phyloP scores from a whole-genome alignment of 2,329 filamentous ascomycete genomes.

The Chaetothyriales sp. region DNA sequence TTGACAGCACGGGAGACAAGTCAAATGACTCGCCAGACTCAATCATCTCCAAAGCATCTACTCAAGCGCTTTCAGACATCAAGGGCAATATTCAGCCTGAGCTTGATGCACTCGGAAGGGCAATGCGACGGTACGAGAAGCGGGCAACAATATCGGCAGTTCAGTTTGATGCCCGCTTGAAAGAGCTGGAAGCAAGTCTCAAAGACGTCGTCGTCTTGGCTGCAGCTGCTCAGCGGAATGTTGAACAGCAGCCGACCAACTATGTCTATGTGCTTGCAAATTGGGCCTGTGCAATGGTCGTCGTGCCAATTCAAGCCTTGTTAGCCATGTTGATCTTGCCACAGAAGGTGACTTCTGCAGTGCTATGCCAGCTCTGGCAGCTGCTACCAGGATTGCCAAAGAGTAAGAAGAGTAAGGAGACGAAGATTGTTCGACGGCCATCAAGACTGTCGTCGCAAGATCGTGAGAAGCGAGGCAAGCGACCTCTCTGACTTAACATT shows the following conservation, averaged over 20 bases:
- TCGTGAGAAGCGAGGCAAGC: constrained; percentile 6
- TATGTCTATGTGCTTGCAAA: constrained; percentile 22
- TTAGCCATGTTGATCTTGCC: constrained; percentile 22
- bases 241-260: constrained; percentile 15
- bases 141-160: constrained; percentile 59
- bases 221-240: constrained; percentile 43
- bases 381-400: constrained; percentile 5
- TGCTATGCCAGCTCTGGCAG: constrained; percentile 5
- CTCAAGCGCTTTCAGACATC: constrained; percentile 38
- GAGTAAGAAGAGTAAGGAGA: constrained; percentile 2
- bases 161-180: constrained; percentile 61
- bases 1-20: constrained; percentile 23
- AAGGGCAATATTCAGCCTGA: constrained; percentile 59
- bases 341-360: constrained; percentile 11
- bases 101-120: constrained; percentile 73
- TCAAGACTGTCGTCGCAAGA: constrained; percentile 1
- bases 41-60: constrained; percentile 17
- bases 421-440: constrained; percentile 3
- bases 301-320: constrained; percentile 24
- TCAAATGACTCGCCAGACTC: constrained; percentile 28
- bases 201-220: constrained; percentile 70
- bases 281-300: constrained; percentile 22
- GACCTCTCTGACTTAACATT: background rate
- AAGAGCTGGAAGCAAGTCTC: constrained; percentile 53
- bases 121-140: constrained; percentile 83